Percentiles rank a stretch among this genome's conserved stretches.
phyloP scores from a whole-genome alignment of 306 rosid genomes.

The Medicago ruthenica region DNA sequence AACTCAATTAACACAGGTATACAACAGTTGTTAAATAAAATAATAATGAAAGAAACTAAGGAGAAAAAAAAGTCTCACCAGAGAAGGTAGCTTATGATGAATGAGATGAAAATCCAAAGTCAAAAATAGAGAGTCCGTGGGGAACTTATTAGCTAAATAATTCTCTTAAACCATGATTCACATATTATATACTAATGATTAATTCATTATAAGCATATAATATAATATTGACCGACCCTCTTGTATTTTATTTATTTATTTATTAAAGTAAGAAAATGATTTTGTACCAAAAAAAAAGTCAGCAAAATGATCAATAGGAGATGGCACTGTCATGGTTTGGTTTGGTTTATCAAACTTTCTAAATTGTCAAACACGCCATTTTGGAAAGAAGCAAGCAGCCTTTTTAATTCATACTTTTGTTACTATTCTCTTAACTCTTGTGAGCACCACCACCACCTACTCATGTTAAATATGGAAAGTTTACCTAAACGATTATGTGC shows the following conservation, averaged over 20 bases:
- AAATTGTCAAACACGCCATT: slow-evolving; percentile 46
- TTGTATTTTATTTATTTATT: background rate
- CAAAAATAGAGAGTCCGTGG: slow-evolving; percentile 47
- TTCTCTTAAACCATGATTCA: slow-evolving; percentile 15
- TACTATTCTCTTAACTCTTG: background rate
- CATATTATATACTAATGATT: background rate
- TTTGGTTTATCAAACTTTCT: slow-evolving; percentile 40
- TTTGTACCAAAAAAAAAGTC: too few species aligned
- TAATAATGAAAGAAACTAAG: background rate
- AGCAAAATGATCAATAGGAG: background rate
- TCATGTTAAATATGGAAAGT: background rate
- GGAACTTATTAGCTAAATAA: slow-evolving; percentile 45
- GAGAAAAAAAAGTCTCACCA: slow-evolving; percentile 34
- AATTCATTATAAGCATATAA: background rate
- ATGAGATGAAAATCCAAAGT: slow-evolving; percentile 43
- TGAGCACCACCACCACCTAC: background rate
- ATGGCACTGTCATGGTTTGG: slow-evolving; percentile 43
- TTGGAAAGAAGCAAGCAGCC: slow-evolving; percentile 7
- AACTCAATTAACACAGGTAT: background rate
- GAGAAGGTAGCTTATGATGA: slow-evolving; percentile 31
- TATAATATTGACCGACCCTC: background rate
- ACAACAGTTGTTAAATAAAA: background rate
- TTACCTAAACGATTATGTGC: background rate
- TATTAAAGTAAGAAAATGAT: slow-evolving; percentile 15
- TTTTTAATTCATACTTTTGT: background rate